These are phyloP conservation scores for Nigrospora osmanthi DNA, from an alignment of 2,329 filamentous ascomycete genomes.

Conservation along the genomic window DNA sequence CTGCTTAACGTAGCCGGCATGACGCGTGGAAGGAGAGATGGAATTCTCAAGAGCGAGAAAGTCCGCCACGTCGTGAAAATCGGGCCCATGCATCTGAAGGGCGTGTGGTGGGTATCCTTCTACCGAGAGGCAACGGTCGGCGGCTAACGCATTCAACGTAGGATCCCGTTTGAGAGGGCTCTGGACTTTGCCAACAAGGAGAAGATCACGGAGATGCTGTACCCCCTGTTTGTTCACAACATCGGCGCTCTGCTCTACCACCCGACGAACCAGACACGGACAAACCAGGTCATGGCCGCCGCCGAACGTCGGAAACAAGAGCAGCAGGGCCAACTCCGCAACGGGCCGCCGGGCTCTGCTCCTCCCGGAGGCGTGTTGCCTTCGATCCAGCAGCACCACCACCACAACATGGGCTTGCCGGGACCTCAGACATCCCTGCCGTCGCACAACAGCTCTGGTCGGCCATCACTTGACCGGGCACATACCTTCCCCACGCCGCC, in stretches of 20 bases:
- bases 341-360: constrained; percentile 39
- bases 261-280: constrained; percentile 76
- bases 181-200: constrained; percentile 99
- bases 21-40: constrained; percentile 90
- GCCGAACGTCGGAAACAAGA: constrained; percentile 71
- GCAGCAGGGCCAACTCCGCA: constrained; percentile 52
- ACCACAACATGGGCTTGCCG: constrained; percentile 52
- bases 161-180: constrained; percentile 97
- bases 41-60: constrained; percentile 97
- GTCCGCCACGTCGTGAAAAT: constrained; percentile 96
- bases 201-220: constrained; percentile 93
- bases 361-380: constrained; percentile 43
- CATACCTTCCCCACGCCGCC: constrained; percentile 93
- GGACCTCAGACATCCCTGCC: constrained; percentile 46
- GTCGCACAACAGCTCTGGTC: constrained; percentile 63
- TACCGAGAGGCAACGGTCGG: constrained; percentile 4
- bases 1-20: constrained; percentile 95
- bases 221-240: constrained; percentile 95
- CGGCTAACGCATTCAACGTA: constrained; percentile 25
- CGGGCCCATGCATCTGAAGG: constrained; percentile 97
- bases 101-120: constrained; percentile 68
- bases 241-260: constrained; percentile 92
- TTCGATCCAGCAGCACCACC: constrained; percentile 61
- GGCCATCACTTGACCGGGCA: constrained; percentile 73
- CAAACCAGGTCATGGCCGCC: constrained; percentile 81